These are phyloP conservation scores for Phytophthora idaei DNA, from an alignment of 352 stramenopile genomes.

Conservation along the genomic window DNA sequence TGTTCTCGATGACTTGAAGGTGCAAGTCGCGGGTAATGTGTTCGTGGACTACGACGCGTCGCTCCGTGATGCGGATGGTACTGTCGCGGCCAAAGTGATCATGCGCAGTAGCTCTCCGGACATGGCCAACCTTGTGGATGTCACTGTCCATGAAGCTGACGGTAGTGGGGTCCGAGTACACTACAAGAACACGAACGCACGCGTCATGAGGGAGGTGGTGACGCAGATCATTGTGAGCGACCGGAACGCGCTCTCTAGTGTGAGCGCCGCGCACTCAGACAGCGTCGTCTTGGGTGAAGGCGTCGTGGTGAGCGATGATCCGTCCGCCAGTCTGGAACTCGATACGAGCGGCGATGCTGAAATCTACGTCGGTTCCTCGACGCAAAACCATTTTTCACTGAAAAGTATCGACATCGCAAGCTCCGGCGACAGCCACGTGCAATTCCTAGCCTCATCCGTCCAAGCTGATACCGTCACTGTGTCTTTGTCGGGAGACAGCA, in stretches of 20 bases:
- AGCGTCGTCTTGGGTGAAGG: conserved; percentile 41
- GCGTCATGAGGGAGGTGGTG: conserved; percentile 33
- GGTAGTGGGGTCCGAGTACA: conserved; percentile 38
- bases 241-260: conserved; percentile 27
- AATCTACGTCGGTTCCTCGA: conserved; percentile 23
- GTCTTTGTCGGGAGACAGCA: conserved; percentile 20
- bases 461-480: conserved; percentile 19
- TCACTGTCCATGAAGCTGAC: conserved; percentile 29
- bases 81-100: conserved; percentile 33
- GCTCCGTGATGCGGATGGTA: conserved; percentile 9
- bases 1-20: conserved; percentile 28
- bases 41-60: conserved; percentile 49
- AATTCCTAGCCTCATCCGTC: conserved; percentile 33
- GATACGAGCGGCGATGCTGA: conserved; percentile 29
- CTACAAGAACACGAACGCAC: conserved; percentile 50
- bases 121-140: conserved; percentile 42
- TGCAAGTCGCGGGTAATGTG: conserved; percentile 41
- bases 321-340: conserved; percentile 26
- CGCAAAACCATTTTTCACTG: conserved; percentile 15
- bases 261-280: conserved; percentile 13
- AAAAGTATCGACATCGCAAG: conserved; percentile 23
- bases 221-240: conserved; percentile 38
- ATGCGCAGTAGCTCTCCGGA: conserved; percentile 33
- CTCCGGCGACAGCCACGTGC: conserved; percentile 23
- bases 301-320: conserved; percentile 43